phyloP scores from a whole-genome alignment of 179 eudicot species.

The Corrigiola litoralis region DNA sequence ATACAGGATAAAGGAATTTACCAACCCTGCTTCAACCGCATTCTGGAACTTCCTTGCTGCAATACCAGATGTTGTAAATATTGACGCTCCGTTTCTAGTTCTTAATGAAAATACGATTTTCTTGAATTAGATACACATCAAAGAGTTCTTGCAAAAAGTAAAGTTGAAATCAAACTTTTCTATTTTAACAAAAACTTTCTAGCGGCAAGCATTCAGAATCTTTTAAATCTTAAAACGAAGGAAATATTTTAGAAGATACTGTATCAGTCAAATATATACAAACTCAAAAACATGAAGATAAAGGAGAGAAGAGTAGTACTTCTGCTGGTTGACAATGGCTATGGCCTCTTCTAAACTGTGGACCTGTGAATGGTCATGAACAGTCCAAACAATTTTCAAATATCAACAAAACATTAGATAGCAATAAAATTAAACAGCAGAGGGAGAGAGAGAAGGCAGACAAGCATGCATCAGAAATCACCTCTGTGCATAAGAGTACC shows the following conservation, averaged over 20 bases:
- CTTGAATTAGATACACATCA: background rate
- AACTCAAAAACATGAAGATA: constrained; percentile 1
- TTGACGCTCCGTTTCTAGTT: constrained; percentile 69
- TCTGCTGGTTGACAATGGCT: constrained; percentile 50
- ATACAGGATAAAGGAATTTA: constrained; percentile 24
- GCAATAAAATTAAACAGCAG: background rate
- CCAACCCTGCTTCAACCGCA: constrained; percentile 71
- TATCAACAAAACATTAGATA: background rate
- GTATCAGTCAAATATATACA: too few relatives aligned
- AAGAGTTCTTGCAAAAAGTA: too few relatives aligned
- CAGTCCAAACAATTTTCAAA: background rate
- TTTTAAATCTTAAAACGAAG: background rate
- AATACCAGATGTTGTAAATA: constrained; percentile 68
- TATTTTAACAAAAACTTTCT: background rate
- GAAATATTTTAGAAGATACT: background rate
- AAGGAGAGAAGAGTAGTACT: constrained; percentile 30
- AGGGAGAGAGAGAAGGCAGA: background rate
- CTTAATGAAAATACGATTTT: constrained; percentile 27
- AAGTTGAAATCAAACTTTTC: background rate
- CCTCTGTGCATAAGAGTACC: constrained; percentile 71
- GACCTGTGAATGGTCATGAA: constrained; percentile 34
- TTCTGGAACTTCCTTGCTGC: constrained; percentile 71
- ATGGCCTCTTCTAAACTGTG: constrained; percentile 73
- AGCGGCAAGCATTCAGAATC: background rate
- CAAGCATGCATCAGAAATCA: constrained; percentile 5